Conservation (phyloP, 495 filamentous ascomycete genomes). For the Aspergillus taichungensis region DNA sequence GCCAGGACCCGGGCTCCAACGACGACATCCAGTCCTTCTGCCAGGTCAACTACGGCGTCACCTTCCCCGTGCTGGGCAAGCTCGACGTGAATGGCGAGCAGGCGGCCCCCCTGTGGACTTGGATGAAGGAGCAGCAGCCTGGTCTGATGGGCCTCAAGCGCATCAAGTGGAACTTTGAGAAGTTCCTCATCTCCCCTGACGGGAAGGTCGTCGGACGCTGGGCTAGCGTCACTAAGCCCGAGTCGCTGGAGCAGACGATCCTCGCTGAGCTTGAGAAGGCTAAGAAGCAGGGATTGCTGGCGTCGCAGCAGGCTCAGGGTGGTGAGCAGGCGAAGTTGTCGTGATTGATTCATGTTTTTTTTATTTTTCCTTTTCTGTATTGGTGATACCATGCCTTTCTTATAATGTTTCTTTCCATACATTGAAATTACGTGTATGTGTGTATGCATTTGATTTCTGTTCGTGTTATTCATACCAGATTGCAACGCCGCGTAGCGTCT, state of each 20-base stretch:
- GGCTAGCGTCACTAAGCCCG: conserved; percentile 81
- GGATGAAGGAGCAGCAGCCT: conserved; percentile 78
- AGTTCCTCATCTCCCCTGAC: conserved; percentile 83
- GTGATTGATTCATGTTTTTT: conserved; percentile 7
- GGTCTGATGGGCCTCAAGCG: conserved; percentile 78
- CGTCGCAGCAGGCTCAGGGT: conserved; percentile 17
- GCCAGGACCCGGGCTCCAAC: conserved; percentile 80
- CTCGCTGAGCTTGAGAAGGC: conserved; percentile 60
- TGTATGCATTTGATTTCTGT: no score
- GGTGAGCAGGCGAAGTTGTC: conserved; percentile 8
- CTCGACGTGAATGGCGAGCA: conserved; percentile 82
- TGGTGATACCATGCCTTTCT: conserved; percentile 9
- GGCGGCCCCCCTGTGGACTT: conserved; percentile 74
- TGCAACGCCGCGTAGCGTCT: no score
- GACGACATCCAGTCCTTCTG: conserved; percentile 92
- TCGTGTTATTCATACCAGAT: no score
- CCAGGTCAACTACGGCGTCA: conserved; percentile 89
- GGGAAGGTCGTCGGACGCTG: conserved; percentile 75
- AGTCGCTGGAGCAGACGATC: conserved; percentile 63
- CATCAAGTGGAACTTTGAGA: conserved; percentile 98
- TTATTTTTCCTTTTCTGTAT: conserved; percentile 2
- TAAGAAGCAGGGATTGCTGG: conserved; percentile 22
- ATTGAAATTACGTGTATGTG: background rate
- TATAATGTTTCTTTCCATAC: conserved; percentile 3
- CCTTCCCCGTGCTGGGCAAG: conserved; percentile 87